Percentiles rank a stretch among this genome's conserved stretches.
These are phyloP conservation scores for Leonotis leonurus DNA, from an alignment of 257 asterid species.

Conservation along the genomic window DNA sequence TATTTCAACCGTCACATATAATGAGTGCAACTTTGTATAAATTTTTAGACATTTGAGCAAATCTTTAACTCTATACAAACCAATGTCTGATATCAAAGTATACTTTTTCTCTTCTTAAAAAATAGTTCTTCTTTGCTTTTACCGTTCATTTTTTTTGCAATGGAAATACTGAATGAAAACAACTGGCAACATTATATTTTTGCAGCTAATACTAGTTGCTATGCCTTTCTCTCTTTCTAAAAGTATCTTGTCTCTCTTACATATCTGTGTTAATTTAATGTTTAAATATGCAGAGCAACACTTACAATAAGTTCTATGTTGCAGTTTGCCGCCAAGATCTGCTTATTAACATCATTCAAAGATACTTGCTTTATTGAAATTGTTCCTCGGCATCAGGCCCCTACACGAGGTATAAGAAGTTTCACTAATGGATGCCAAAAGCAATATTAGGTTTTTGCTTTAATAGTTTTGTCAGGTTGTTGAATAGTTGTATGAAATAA, in stretches of 20 bases:
- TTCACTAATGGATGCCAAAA: background rate
- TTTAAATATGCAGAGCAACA: conserved; percentile 7
- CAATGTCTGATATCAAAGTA: background rate
- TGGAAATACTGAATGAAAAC: conserved; percentile 5
- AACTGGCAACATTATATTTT: background rate
- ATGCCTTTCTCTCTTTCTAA: background rate
- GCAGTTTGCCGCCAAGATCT: conserved; percentile 67
- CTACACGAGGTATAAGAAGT: conserved; percentile 40
- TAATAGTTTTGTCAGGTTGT: background rate
- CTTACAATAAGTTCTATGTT: background rate
- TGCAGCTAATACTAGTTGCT: background rate
- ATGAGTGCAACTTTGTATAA: no score
- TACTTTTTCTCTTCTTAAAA: background rate
- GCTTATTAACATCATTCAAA: conserved; percentile 60
- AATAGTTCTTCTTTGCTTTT: background rate
- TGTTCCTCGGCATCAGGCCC: conserved; percentile 43
- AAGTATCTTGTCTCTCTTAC: background rate
- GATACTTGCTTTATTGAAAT: conserved; percentile 56
- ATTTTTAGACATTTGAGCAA: background rate
- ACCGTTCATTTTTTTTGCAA: background rate
- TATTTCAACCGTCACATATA: background rate
- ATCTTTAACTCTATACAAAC: no score
- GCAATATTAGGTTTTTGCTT: conserved; percentile 2
- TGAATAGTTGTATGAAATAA: background rate
- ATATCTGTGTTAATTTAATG: conserved; percentile 6